These are phyloP conservation scores for Neofusicoccum sp. DNA, from an alignment of 2,329 filamentous ascomycete genomes.

Conservation along the genomic window DNA sequence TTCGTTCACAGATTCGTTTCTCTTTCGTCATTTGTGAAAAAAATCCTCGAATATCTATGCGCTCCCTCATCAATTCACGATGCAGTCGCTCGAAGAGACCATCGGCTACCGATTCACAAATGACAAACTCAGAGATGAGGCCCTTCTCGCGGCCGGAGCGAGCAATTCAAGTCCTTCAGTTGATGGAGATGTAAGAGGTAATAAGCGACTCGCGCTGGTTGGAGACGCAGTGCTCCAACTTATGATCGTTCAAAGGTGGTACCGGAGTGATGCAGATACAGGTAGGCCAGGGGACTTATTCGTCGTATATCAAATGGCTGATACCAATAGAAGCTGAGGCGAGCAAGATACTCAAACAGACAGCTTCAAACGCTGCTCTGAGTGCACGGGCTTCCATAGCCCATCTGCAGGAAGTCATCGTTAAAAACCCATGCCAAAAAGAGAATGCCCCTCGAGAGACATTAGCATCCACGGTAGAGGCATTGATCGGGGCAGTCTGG, in stretches of 20 bases:
- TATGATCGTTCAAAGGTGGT: not conserved
- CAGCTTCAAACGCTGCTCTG: not conserved
- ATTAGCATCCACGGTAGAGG: not conserved
- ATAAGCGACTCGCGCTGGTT: not conserved
- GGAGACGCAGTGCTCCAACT: not conserved
- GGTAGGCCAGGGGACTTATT: not conserved
- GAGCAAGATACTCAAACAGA: not conserved
- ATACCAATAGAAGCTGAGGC: not conserved
- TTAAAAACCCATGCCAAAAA: not conserved
- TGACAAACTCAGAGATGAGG: not conserved
- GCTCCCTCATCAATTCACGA: too few species aligned
- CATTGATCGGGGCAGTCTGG: not conserved
- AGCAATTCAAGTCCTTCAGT: not conserved
- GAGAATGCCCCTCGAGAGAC: not conserved
- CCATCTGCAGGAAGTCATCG: not conserved
- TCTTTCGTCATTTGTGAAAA: too few species aligned
- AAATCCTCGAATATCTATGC: too few species aligned
- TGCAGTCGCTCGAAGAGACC: not conserved
- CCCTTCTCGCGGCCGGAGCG: not conserved
- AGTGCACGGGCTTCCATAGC: not conserved
- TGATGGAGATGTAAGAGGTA: not conserved
- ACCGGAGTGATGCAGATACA: not conserved
- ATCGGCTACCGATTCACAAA: not conserved
- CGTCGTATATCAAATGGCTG: not conserved
- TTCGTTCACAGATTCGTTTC: too few species aligned